A percentile compares a stretch with the other conserved stretches of the same genome.
These are phyloP conservation scores for Trichoderma citrinoviride DNA, from an alignment of 2,329 filamentous ascomycete genomes.

Conservation along the genomic window DNA sequence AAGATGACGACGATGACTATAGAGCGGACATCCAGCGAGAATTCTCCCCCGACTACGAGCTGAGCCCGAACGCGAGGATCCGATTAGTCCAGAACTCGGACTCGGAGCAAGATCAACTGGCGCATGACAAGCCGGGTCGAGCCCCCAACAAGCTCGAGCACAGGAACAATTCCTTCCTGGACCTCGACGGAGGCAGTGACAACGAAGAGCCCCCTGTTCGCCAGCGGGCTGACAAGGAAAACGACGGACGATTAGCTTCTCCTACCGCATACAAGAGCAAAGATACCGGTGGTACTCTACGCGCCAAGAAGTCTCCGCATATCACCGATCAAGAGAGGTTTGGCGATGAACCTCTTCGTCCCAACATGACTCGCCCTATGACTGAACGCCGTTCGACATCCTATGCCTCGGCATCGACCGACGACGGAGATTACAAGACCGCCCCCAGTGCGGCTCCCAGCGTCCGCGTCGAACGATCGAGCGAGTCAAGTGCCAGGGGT, in stretches of 20 bases:
- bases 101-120: slow-evolving; percentile 33
- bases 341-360: slow-evolving; percentile 34
- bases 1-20: slow-evolving; percentile 30
- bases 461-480: slow-evolving; percentile 44
- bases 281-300: slow-evolving; percentile 32
- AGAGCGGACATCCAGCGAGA: slow-evolving; percentile 48
- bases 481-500: slow-evolving; percentile 39
- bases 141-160: slow-evolving; percentile 28
- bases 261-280: slow-evolving; percentile 8
- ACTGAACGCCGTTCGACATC: slow-evolving; percentile 40
- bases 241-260: slow-evolving; percentile 7
- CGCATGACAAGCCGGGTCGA: slow-evolving; percentile 31
- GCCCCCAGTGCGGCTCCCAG: slow-evolving; percentile 45
- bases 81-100: slow-evolving; percentile 54
- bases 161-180: slow-evolving; percentile 50
- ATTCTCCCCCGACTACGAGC: slow-evolving; percentile 74
- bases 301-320: slow-evolving; percentile 28
- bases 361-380: slow-evolving; percentile 44
- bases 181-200: slow-evolving; percentile 49
- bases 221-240: slow-evolving; percentile 22
- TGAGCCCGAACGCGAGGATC: slow-evolving; percentile 68
- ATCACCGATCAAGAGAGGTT: slow-evolving; percentile 31
- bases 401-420: slow-evolving; percentile 37
- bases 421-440: slow-evolving; percentile 41
- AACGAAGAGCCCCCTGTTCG: slow-evolving; percentile 39